Evolutionary conservation across 2,329 filamentous ascomycete species (phyloP).

Genomic region (Monosporascus ibericus): DNA sequence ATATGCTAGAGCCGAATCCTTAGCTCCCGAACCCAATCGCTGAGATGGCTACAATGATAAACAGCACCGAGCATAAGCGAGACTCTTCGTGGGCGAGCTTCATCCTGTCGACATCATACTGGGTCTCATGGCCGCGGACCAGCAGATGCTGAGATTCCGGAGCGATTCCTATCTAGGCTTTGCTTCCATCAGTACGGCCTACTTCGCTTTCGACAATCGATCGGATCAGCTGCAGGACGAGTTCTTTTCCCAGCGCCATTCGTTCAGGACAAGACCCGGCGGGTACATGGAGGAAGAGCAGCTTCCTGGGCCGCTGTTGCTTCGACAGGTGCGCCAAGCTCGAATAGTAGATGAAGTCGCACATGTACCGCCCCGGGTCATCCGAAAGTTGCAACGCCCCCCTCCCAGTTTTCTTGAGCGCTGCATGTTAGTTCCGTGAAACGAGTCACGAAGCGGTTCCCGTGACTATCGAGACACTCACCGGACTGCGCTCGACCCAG

Average conservation of each 20-base stretch:
- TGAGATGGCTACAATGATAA: too few relatives aligned
- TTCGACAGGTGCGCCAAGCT: constrained; percentile 54
- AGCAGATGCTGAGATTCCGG: too few relatives aligned
- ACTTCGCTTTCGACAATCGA: constrained; percentile 43
- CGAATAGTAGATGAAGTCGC: constrained; percentile 73
- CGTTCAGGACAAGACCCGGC: constrained; percentile 44
- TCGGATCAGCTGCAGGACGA: constrained; percentile 49
- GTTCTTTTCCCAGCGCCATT: constrained; percentile 42
- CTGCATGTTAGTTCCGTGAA: constrained; percentile 8
- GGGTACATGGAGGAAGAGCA: constrained; percentile 70
- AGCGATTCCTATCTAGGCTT: neutral
- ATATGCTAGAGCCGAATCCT: too few relatives aligned
- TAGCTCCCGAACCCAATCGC: too few relatives aligned
- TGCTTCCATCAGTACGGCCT: neutral
- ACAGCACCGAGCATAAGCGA: too few relatives aligned
- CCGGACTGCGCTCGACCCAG: constrained; percentile 48
- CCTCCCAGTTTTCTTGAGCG: constrained; percentile 23
- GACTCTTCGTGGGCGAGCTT: too few relatives aligned
- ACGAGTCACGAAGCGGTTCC: neutral
- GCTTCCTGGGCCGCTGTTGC: constrained; percentile 39
- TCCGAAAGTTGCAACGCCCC: constrained; percentile 53
- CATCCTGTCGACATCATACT: too few relatives aligned
- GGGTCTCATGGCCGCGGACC: too few relatives aligned
- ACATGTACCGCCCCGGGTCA: constrained; percentile 67
- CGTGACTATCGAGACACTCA: constrained; percentile 24